A percentile compares a stretch with the other conserved stretches of the same genome.
phyloP scores from a whole-genome alignment of 305 asterid species.

The Euphrasia arctica region DNA sequence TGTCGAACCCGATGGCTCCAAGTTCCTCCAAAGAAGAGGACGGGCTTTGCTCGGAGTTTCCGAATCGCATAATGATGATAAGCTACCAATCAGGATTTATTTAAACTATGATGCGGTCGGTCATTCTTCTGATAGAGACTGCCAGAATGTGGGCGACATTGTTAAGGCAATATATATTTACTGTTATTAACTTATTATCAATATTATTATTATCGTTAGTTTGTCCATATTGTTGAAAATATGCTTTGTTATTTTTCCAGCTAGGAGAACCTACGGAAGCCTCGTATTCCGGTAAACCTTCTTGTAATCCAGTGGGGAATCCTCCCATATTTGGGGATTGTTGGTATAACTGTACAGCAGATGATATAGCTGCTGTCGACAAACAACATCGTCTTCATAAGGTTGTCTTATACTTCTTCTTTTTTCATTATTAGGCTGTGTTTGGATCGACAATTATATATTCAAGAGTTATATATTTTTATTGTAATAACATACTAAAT shows the following conservation, averaged over 20 bases:
- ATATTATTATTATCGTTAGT: background rate
- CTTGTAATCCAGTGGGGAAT: constrained; percentile 82
- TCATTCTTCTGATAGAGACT: constrained; percentile 91
- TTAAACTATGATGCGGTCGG: constrained; percentile 97
- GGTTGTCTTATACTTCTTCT: constrained; percentile 38
- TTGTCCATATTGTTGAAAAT: background rate
- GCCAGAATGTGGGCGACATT: constrained; percentile 66
- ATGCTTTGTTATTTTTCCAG: constrained; percentile 30
- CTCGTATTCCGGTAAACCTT: constrained; percentile 76
- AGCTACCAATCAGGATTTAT: constrained; percentile 75
- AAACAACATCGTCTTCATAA: constrained; percentile 84
- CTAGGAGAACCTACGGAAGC: constrained; percentile 88
- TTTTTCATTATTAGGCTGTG: background rate
- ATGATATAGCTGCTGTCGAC: constrained; percentile 87
- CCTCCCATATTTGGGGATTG: constrained; percentile 92
- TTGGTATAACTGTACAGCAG: constrained; percentile 89
- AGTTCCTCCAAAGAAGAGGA: constrained; percentile 45
- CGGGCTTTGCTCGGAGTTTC: constrained; percentile 62
- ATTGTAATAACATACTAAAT: constrained; percentile 2
- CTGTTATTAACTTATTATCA: no score
- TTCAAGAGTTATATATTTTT: background rate
- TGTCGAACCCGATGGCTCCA: constrained; percentile 40
- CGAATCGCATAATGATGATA: constrained; percentile 31
- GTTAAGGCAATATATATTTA: constrained; percentile 55
- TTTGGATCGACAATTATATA: background rate